Evolutionary conservation across 2,329 filamentous ascomycete genomes (phyloP), one percentile per base, ranked within the genome.

Genomic region (Lojkania enalia): DNA sequence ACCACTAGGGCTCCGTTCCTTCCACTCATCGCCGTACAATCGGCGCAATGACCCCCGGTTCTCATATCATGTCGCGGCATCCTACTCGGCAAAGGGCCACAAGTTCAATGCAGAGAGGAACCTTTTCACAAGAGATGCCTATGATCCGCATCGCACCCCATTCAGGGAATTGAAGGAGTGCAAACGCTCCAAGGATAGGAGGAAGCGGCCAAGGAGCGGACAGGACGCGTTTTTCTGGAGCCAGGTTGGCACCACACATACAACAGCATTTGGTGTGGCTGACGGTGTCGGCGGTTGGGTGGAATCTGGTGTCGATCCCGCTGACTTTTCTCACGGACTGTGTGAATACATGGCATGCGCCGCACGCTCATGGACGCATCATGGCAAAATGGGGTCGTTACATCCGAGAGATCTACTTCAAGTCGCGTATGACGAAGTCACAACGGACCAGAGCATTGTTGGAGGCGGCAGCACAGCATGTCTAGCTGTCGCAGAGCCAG

Each of bases 251-350:
- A 81, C 84, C 52, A 80, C 80, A 1, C 79, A 83, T 27, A 78
- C 84, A 30, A 81, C 96, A 9, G 89, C 91, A 0, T 86, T 99
- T 57, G 94, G 90, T 14, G 82, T 99, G 18, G 90, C 91, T 41
- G 94, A 99, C 67, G 94, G 94, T 9, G 94, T 99, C 0, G 94
- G 94, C 36, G 94, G 94, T 25, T 99, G 94, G 91, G 83, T 87
- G 52, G 88, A 96, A 58, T 92, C 87, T 29, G 90, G 90, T 33
- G 86, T 99, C 40, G 91, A 99, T 63, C 91, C 94, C 6, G 90
- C 90, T 20, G 89, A 96, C 71, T 97, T 97, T 71, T 94, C 92
- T 3, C 92, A 97, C 67, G 88, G 87, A 30, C 77, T 99, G 48
- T 97, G 94, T 76, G 85, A 90, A 59, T 88, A 95, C 71, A 97